Evolutionary conservation across 345 rosid genomes (phyloP), one percentile per base, ranked within the genome.

Genomic region (Pistacia vera): DNA sequence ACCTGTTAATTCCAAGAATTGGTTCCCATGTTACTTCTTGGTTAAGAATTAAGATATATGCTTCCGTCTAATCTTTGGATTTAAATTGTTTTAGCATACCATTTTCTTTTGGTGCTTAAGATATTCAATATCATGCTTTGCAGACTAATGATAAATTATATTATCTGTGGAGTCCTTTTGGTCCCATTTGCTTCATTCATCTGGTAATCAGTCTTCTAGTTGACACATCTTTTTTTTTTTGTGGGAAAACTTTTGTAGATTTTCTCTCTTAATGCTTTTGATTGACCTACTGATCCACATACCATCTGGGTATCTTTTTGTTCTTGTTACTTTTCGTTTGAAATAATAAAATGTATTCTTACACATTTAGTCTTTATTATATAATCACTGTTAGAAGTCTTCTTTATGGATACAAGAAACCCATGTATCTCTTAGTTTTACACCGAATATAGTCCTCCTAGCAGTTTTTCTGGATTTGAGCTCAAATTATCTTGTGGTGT

Each of bases 11-110:
- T 74, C 33, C 2, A 33, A 25, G 74, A 73, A 76, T 48, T 49
- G 57, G 72, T 78, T 68, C 78, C 41, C 57, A 72, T 52, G 55
- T 59, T 25, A 44, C 75, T 68, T 79, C 51, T 18, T 72, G 77
- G 77, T 67, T 55, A 70, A 80, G 86, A 79, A 86, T 80, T 25
- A 25, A 25, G 1, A 25, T 25, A 70, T 66, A 71, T 82, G 77
- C 75, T 65, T 72, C 22, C 61, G 41, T 28, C 71, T 25, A 18
- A 52, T 71, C 71, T 63, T 41, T 60, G 61, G 38, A 70, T 69
- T 63, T 38, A 17, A 18, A 28, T 62, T 41, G 59, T 38, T 63
- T 18, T n/a, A 51, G 46, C 46, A 51, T 52, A 33, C 69, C 48
- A 30, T 57, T 68, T 62, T 60, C 63, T 55, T 73, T 65, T 80